Evolutionary conservation across 148 eudicot genomes (phyloP), one percentile per base, ranked within the genome.

Genomic region (Dysphania ambrosioides): DNA sequence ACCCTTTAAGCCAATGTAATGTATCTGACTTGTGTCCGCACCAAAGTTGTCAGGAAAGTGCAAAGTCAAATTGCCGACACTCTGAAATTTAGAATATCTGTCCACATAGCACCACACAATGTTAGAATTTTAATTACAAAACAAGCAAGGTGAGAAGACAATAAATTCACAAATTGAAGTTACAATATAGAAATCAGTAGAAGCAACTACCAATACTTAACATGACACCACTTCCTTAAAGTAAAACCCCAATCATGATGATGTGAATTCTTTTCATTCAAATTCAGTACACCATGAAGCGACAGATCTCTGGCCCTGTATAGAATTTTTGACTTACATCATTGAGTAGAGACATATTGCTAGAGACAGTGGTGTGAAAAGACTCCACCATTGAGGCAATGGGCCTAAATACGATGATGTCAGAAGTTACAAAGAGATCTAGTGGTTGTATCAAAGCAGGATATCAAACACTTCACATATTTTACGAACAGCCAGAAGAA

Each of bases 1-100:
- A 72, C 99, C 99, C 84, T 92, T 95, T 65, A 95, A 82, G 72
- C 99, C 99, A 82, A 95, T 95, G 86, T 95, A 95, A 77, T 86
- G 88, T 82, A 95, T 95, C 81, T 88, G 89, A 79, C 94, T 84
- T 42, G 90, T 85, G 64, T 92, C 97, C 36, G 92, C 99, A 40
- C 99, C 99, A 80, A 87, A 95, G 79, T 83, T 92, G 58, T 92
- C 91, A 53, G 99, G 92, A 80, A 95, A 95, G 82, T 95, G 97
- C 86, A 95, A 80, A 62, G 99, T 95, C 72, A 95, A 84, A 84
- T 83, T 92, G 66, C 91, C 99, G 78, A 95, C 96, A 62, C 97
- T 85, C 78, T 95, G 99, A 81, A 95, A 95, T 84, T 86, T 92
- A 16, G 99, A 87, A 77, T 88, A 95, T 70, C 98, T 94, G 92